Conservation (phyloP, 1,284 basidiomycete genomes). For the Melanopsichium pennsylvanicum region DNA sequence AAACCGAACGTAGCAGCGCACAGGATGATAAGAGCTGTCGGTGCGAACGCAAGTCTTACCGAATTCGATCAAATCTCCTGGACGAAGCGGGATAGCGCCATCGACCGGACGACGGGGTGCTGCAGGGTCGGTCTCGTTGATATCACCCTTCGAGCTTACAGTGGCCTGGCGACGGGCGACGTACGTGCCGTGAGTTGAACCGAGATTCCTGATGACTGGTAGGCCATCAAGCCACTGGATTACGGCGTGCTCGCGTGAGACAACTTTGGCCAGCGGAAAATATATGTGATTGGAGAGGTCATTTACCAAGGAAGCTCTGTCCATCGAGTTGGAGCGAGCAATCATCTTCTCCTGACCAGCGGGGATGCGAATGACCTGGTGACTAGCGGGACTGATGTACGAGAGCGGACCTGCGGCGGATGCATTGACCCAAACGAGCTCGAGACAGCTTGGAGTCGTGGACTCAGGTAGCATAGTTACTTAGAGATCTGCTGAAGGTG, state of each 20-base stretch:
- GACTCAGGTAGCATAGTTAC: too few relatives aligned
- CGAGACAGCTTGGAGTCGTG: too few relatives aligned
- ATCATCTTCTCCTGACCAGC: slow-evolving; percentile 6
- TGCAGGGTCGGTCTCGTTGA: not conserved
- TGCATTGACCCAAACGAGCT: slow-evolving; percentile 35
- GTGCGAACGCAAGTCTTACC: slow-evolving; percentile 10
- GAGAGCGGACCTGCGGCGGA: slow-evolving; percentile 15
- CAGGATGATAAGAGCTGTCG: slow-evolving; percentile 7
- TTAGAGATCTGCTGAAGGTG: not conserved
- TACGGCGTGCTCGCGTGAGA: slow-evolving; percentile 34
- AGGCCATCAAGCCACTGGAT: slow-evolving; percentile 21
- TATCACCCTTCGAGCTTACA: not conserved
- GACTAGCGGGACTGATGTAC: not conserved
- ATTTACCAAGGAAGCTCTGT: slow-evolving; percentile 12
- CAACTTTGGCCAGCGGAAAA: slow-evolving; percentile 31
- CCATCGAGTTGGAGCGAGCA: slow-evolving; percentile 6
- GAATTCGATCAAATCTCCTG: slow-evolving; percentile 28
- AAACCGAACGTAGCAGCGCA: slow-evolving; percentile 17
- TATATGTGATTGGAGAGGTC: slow-evolving; percentile 14
- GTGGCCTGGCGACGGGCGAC: slow-evolving; percentile 4
- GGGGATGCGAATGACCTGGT: slow-evolving; percentile 9
- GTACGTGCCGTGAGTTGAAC: slow-evolving; percentile 42
- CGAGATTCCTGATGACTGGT: slow-evolving; percentile 18
- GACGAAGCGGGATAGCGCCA: not conserved
- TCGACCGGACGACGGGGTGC: not conserved